A percentile compares a stretch with the other conserved stretches of the same genome.
Evolutionary conservation across 495 filamentous ascomycete genomes (phyloP).

Genomic region (Neurospora cerealis): DNA sequence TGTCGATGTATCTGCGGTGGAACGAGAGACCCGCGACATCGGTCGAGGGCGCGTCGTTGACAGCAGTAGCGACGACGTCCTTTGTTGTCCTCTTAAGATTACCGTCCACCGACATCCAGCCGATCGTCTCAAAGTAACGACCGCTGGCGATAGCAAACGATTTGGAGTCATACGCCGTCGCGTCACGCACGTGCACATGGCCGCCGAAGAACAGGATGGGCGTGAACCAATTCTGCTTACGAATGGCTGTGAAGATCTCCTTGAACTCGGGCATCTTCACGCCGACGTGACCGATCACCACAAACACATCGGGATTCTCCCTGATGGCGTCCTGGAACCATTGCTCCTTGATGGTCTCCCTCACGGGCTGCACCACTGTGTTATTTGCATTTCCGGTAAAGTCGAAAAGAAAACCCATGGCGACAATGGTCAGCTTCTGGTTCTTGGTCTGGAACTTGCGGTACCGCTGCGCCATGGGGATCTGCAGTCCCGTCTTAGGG

Average conservation of each 20-base stretch:
- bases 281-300: conserved; percentile 81
- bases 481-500: conserved; percentile 52
- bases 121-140: conserved; percentile 97
- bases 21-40: conserved; percentile 35
- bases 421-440: conserved; percentile 68
- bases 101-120: conserved; percentile 82
- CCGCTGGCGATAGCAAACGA: conserved; percentile 80
- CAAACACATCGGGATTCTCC: conserved; percentile 78
- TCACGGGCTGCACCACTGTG: conserved; percentile 69
- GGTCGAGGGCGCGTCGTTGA: conserved; percentile 3
- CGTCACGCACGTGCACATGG: conserved; percentile 85
- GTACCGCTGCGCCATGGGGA: conserved; percentile 73
- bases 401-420: conserved; percentile 91
- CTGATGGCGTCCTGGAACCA: conserved; percentile 88
- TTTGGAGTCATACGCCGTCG: conserved; percentile 66
- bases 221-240: conserved; percentile 62
- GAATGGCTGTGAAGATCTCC: conserved; percentile 67
- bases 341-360: conserved; percentile 64
- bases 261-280: conserved; percentile 70
- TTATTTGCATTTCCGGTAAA: conserved; percentile 86
- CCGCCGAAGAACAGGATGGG: conserved; percentile 94
- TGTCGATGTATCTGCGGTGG: conserved; percentile 82
- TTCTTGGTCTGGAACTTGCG: conserved; percentile 86
- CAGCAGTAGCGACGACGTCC: conserved; percentile 9
- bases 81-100: conserved; percentile 32